Percentiles rank a stretch among this genome's conserved stretches.
phyloP scores from a whole-genome alignment of 768 basidiomycete genomes.

The Amanita pallidorosea region DNA sequence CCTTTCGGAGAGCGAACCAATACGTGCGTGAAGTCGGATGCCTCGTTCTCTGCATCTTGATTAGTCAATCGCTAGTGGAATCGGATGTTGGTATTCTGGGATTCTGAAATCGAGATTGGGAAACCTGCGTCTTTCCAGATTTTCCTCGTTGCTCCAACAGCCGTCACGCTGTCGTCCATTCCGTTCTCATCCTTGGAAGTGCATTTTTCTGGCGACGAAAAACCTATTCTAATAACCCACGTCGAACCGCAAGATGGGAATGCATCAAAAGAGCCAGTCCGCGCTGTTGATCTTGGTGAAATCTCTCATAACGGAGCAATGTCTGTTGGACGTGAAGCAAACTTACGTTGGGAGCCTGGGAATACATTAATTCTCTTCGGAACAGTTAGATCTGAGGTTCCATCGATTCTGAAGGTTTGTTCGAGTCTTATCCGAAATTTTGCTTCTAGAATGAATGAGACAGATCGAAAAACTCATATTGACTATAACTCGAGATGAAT shows the following conservation, averaged over 20 bases:
- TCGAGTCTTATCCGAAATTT: constrained; percentile 1
- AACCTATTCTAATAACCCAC: constrained; percentile 45
- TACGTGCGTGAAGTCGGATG: constrained; percentile 34
- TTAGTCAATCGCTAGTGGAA: constrained; percentile 36
- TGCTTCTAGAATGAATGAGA: constrained; percentile 1
- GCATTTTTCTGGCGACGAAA: constrained; percentile 36
- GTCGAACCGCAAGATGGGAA: constrained; percentile 10
- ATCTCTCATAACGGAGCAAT: constrained; percentile 14
- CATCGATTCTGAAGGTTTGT: constrained; percentile 45
- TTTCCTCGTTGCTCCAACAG: constrained; percentile 39
- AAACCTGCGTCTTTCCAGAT: constrained; percentile 69
- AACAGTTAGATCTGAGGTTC: constrained; percentile 36
- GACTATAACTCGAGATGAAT: constrained; percentile 46
- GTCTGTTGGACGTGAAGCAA: constrained; percentile 19
- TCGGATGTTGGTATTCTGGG: constrained; percentile 66
- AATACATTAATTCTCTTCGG: constrained; percentile 51
- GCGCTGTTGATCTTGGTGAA: constrained; percentile 36
- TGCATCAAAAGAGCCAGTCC: constrained; percentile 16
- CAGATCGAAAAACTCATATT: constrained; percentile 37
- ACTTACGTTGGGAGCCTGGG: constrained; percentile 51
- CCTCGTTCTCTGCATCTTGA: neutral
- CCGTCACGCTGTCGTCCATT: constrained; percentile 40
- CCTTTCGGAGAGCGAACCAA: constrained; percentile 48
- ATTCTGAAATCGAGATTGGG: constrained; percentile 44
- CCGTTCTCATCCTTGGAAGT: constrained; percentile 54